These are phyloP conservation scores for Westerdykella aurantiaca DNA, from an alignment of 2,329 filamentous ascomycete species.

Conservation along the genomic window DNA sequence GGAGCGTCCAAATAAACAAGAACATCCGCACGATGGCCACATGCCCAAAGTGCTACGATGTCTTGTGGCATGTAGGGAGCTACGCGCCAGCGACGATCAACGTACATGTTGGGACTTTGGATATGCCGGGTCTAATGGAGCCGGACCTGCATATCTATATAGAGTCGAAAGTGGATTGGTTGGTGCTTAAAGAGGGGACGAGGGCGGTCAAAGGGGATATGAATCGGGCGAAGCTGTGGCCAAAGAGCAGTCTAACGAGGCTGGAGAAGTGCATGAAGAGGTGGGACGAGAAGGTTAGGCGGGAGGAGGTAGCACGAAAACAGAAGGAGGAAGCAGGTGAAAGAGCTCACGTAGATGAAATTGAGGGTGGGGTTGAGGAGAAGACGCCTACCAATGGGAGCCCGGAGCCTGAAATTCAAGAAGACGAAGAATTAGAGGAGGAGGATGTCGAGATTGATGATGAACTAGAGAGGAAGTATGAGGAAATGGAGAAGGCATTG, in stretches of 20 bases:
- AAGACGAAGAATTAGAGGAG: slow-evolving; percentile 4
- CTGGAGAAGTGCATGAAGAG: slow-evolving; percentile 13
- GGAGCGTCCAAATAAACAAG: slow-evolving; percentile 36
- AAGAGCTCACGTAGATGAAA: slow-evolving; percentile 1
- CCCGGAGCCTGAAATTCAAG: not conserved
- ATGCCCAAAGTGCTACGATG: slow-evolving; percentile 41
- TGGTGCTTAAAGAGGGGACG: slow-evolving; percentile 33
- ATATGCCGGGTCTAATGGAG: slow-evolving; percentile 28
- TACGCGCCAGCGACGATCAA: slow-evolving; percentile 22
- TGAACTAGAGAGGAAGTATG: slow-evolving; percentile 23
- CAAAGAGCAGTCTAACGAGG: slow-evolving; percentile 23
- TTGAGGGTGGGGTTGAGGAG: slow-evolving; percentile 10
- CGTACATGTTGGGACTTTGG: slow-evolving; percentile 43
- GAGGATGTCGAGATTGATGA: slow-evolving; percentile 23
- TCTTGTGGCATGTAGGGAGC: slow-evolving; percentile 18
- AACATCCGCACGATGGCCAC: slow-evolving; percentile 38
- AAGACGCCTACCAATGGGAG: slow-evolving; percentile 26
- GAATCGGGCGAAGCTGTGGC: slow-evolving; percentile 17
- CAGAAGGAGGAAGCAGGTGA: not conserved
- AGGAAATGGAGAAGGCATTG: slow-evolving; percentile 23
- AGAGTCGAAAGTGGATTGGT: slow-evolving; percentile 36
- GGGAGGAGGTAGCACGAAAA: slow-evolving; percentile 4
- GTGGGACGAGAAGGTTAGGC: slow-evolving; percentile 3
- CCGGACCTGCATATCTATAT: slow-evolving; percentile 45
- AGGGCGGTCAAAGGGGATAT: slow-evolving; percentile 12